These are phyloP conservation scores for Globisporangium rhizosaccharum DNA, from an alignment of 352 stramenopile genomes.

Conservation along the genomic window DNA sequence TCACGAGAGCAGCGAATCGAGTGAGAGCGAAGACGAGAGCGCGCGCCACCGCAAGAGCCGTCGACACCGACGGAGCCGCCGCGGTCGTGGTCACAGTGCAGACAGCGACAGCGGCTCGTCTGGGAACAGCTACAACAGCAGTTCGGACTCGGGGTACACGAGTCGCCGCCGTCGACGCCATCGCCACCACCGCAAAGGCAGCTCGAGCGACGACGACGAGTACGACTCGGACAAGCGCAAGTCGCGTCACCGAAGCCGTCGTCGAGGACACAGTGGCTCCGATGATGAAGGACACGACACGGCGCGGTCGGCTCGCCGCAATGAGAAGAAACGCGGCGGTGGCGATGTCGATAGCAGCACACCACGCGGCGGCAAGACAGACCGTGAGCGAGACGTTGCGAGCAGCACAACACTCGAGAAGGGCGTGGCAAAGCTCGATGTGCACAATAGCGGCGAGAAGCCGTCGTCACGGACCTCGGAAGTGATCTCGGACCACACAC, in stretches of 20 bases:
- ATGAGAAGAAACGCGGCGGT: constrained; percentile 8
- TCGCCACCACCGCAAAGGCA: constrained; percentile 25
- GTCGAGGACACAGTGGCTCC: constrained; percentile 23
- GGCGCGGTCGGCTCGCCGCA: constrained; percentile 22
- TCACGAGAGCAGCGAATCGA: constrained; percentile 38
- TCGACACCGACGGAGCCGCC: constrained; percentile 18
- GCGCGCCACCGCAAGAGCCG: constrained; percentile 21
- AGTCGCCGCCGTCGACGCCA: constrained; percentile 37
- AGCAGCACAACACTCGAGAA: constrained; percentile 18
- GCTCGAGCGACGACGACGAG: constrained; percentile 53
- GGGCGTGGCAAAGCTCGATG: constrained; percentile 27
- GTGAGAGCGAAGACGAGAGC: constrained; percentile 27
- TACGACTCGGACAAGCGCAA: constrained; percentile 48
- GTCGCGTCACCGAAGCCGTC: constrained; percentile 19
- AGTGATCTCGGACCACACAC: constrained; percentile 13
- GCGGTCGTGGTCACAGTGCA: constrained; percentile 7
- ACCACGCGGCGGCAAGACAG: background rate
- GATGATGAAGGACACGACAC: constrained; percentile 26
- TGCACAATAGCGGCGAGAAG: constrained; percentile 21
- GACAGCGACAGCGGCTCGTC: constrained; percentile 44
- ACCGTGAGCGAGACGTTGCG: background rate
- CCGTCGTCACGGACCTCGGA: constrained; percentile 12
- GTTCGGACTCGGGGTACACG: constrained; percentile 37
- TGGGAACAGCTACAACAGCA: constrained; percentile 34
- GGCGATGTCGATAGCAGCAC: constrained; percentile 1